Evolutionary conservation across 75 land plant genomes (phyloP).

Genomic region (Picea glauca): DNA sequence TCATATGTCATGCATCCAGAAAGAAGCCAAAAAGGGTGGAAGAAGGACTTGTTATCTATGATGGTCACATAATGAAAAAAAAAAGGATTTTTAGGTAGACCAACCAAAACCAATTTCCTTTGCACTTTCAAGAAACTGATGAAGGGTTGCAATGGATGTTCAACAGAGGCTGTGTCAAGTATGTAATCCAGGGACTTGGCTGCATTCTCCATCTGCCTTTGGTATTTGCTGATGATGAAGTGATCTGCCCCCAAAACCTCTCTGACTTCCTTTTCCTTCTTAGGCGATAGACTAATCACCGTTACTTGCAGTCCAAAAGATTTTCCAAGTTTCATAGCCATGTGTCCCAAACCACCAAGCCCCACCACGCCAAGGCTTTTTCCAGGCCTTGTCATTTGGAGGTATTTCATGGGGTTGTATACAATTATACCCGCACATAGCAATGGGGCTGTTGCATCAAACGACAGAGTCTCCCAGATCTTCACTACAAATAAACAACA

Average conservation of each 20-base stretch:
- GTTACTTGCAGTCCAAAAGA: constrained; percentile 49
- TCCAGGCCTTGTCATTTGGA: too few species aligned
- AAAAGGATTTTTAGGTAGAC: constrained; percentile 37
- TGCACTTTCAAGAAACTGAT: constrained; percentile 24
- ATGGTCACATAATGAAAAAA: constrained; percentile 11
- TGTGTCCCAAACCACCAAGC: constrained; percentile 23
- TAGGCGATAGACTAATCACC: constrained; percentile 26
- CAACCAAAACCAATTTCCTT: constrained; percentile 41
- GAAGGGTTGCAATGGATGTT: constrained; percentile 25
- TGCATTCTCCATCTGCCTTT: constrained; percentile 38
- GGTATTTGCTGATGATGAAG: neutral
- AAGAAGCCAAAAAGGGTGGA: too few species aligned
- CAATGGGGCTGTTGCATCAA: constrained; percentile 18
- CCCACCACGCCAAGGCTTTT: too few species aligned
- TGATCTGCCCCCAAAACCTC: too few species aligned
- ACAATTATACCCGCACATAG: too few species aligned
- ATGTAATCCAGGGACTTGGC: constrained; percentile 24
- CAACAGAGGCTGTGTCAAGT: constrained; percentile 38
- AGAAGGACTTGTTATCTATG: too few species aligned
- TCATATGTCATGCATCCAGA: too few species aligned
- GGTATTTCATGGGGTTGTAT: too few species aligned
- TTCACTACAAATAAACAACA: constrained; percentile 4
- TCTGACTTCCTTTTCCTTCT: too few species aligned
- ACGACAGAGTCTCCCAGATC: constrained; percentile 19
- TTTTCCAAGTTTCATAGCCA: constrained; percentile 51